These are phyloP conservation scores for Periconia digitata DNA, from an alignment of 2,329 filamentous ascomycete species.

Conservation along the genomic window DNA sequence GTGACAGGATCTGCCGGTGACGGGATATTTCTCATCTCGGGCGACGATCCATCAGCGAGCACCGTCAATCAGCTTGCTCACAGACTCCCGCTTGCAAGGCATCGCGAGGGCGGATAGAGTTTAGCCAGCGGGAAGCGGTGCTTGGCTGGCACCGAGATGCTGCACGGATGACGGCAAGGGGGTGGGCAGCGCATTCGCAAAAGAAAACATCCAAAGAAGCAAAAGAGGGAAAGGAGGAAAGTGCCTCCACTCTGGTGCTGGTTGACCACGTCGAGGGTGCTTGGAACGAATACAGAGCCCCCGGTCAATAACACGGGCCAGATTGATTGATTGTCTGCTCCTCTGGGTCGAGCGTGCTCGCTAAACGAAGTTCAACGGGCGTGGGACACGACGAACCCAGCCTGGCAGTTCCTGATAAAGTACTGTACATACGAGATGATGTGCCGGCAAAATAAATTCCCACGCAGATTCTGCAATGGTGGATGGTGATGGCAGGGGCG, in stretches of 20 bases:
- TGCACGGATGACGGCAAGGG: conserved; percentile 38
- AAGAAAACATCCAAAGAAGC: conserved; percentile 17
- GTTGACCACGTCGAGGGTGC: no score
- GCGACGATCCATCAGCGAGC: conserved; percentile 23
- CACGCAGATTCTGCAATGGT: no score
- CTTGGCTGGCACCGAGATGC: conserved; percentile 26
- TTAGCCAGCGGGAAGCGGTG: conserved; percentile 37
- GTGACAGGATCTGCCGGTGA: conserved; percentile 23
- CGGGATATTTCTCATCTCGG: conserved; percentile 23
- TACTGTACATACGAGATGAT: no score
- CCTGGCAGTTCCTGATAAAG: neutral
- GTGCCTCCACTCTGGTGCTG: no score
- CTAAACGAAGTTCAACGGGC: no score
- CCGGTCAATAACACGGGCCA: conserved; percentile 12
- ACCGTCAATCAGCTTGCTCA: conserved; percentile 19
- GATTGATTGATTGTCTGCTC: no score
- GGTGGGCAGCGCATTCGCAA: conserved; percentile 26
- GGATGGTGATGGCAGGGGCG: no score
- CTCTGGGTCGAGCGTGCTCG: no score
- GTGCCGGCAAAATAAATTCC: no score
- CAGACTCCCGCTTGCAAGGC: conserved; percentile 43
- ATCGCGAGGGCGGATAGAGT: conserved; percentile 23
- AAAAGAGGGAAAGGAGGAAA: no score
- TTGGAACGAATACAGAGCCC: no score
- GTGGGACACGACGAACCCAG: neutral